A percentile compares a stretch with the other conserved stretches of the same genome.
These are phyloP conservation scores for Bimuria novae-zelandiae DNA, from an alignment of 2,329 filamentous ascomycete genomes.

Conservation along the genomic window DNA sequence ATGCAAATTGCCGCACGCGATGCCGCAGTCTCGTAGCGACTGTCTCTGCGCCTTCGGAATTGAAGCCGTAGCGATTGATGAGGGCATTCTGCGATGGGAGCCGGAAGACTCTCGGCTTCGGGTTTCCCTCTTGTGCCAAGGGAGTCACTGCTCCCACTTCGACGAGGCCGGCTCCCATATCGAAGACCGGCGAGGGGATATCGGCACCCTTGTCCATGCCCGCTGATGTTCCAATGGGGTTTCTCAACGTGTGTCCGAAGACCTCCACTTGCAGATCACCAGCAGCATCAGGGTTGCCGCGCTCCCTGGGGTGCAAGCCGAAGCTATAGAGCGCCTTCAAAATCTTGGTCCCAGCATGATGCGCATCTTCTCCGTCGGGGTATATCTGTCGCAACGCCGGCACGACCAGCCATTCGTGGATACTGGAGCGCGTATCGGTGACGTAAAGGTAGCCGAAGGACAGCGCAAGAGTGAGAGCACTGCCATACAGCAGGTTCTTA, in stretches of 20 bases:
- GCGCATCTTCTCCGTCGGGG: constrained; percentile 87
- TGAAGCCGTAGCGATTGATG: constrained; percentile 95
- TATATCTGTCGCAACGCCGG: constrained; percentile 68
- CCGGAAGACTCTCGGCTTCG: constrained; percentile 84
- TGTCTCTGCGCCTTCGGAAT: constrained; percentile 85
- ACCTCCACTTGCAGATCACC: constrained; percentile 65
- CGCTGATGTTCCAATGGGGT: constrained; percentile 93
- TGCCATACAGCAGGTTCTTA: constrained; percentile 58
- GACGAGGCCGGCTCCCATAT: constrained; percentile 81
- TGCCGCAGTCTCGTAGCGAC: constrained; percentile 80
- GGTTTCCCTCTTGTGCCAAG: constrained; percentile 84
- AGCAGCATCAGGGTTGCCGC: constrained; percentile 62
- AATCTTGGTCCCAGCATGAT: constrained; percentile 73
- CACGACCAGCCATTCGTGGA: constrained; percentile 60
- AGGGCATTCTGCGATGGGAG: constrained; percentile 81
- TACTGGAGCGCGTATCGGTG: constrained; percentile 59
- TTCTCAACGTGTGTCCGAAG: constrained; percentile 76
- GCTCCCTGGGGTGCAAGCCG: constrained; percentile 80
- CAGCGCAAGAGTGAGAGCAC: constrained; percentile 56
- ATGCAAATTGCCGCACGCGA: constrained; percentile 77
- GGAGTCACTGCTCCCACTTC: constrained; percentile 93
- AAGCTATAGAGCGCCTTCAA: constrained; percentile 75
- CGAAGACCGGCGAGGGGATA: constrained; percentile 82
- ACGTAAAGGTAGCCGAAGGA: constrained; percentile 56
- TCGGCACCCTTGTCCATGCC: constrained; percentile 95